These are phyloP conservation scores for Dictyostelium capitatum DNA, from an alignment of 78 protist species.

Conservation along the genomic window DNA sequence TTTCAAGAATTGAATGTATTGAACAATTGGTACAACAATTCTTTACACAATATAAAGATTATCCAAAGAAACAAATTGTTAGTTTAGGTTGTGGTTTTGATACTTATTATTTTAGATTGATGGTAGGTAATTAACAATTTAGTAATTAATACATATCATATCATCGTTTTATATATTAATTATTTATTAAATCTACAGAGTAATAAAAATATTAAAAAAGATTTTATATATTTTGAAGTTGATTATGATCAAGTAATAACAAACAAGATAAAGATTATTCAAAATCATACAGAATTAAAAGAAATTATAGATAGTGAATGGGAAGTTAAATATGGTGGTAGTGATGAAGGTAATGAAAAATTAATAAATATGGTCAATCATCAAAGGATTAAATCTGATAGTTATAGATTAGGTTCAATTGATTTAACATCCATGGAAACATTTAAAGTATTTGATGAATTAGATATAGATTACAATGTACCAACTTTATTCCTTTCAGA, in stretches of 20 bases:
- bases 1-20: conserved; percentile 59
- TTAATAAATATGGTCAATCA: conserved; percentile 1
- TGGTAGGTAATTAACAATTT: conserved; percentile 21
- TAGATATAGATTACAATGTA: conserved; percentile 26
- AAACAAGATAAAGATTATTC: conserved; percentile 64
- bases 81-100: conserved; percentile 82
- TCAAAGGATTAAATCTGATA: background rate
- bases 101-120: conserved; percentile 71
- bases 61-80: conserved; percentile 35
- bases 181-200: background rate
- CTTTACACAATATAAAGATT: background rate
- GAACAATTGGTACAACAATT: conserved; percentile 56
- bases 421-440: conserved; percentile 37
- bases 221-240: conserved; percentile 50
- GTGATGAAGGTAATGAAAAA: background rate
- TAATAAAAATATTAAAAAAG: background rate
- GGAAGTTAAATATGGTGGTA: background rate
- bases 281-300: conserved; percentile 1
- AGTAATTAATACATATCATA: background rate
- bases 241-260: conserved; percentile 65
- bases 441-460: conserved; percentile 9
- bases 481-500: conserved; percentile 79
- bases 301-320: conserved; percentile 22
- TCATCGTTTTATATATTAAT: background rate
- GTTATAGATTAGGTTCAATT: conserved; percentile 34